These are phyloP conservation scores for Astrothelium subdiscretum DNA, from an alignment of 495 filamentous ascomycete genomes.

Conservation along the genomic window DNA sequence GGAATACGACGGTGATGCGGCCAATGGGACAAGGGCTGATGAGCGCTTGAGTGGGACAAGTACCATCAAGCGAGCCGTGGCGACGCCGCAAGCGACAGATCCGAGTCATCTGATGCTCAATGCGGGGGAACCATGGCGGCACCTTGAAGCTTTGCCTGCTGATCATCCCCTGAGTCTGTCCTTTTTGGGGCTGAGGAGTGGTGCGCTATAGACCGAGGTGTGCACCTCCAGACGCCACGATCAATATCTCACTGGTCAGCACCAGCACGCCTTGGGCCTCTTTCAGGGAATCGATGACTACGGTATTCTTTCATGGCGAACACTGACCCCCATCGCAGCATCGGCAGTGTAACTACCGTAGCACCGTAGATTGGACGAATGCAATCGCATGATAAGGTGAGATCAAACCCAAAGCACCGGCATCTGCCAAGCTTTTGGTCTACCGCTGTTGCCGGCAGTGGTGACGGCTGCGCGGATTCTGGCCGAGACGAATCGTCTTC, in stretches of 20 bases:
- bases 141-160: not conserved
- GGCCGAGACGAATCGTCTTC: not conserved
- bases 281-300: not conserved
- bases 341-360: too few relatives aligned
- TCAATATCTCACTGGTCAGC: not conserved
- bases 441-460: not conserved
- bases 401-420: not conserved
- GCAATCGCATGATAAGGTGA: not conserved
- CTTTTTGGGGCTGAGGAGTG: not conserved
- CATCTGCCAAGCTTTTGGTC: not conserved
- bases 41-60: not conserved
- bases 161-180: not conserved
- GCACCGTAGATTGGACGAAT: not conserved
- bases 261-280: not conserved
- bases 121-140: not conserved
- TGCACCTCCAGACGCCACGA: not conserved
- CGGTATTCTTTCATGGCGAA: too few relatives aligned
- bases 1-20: not conserved
- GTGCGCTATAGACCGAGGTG: not conserved
- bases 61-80: not conserved
- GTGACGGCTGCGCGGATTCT: not conserved
- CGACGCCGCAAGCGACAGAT: conserved; percentile 1
- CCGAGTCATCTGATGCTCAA: conserved; percentile 1
- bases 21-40: not conserved
- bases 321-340: too few relatives aligned